A percentile compares a stretch with the other conserved stretches of the same genome.
Evolutionary conservation across 106 monocot genomes (phyloP).

Genomic region (Gastrodia elata): DNA sequence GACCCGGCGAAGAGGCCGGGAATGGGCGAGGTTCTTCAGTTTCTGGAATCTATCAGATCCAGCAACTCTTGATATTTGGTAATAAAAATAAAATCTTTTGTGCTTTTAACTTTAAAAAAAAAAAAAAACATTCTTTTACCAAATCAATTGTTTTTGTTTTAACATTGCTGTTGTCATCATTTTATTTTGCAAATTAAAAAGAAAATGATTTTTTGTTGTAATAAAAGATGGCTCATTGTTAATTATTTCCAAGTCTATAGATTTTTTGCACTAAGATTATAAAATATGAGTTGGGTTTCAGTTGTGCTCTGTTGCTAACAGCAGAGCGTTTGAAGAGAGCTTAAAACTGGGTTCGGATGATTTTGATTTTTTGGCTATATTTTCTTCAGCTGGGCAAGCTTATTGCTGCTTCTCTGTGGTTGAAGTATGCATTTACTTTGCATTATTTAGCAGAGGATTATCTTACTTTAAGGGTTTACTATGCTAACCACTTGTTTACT

Average conservation of each 20-base stretch:
- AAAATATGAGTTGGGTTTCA: too few relatives aligned
- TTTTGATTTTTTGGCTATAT: too few relatives aligned
- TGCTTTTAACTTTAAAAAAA: background rate
- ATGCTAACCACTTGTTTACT: too few relatives aligned
- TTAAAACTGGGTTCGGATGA: too few relatives aligned
- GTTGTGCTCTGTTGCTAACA: too few relatives aligned
- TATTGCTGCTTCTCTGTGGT: too few relatives aligned
- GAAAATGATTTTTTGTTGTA: background rate
- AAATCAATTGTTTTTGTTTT: background rate
- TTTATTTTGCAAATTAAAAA: background rate
- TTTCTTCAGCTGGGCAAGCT: too few relatives aligned
- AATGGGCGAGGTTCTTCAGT: constrained; percentile 97
- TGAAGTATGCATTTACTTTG: too few relatives aligned
- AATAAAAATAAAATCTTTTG: background rate
- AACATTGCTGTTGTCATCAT: background rate
- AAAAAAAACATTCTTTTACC: background rate
- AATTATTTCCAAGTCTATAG: background rate
- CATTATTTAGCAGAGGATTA: too few relatives aligned
- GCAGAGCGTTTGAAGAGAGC: too few relatives aligned
- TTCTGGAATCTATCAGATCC: constrained; percentile 68
- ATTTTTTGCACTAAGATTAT: too few relatives aligned
- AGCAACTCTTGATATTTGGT: constrained; percentile 18
- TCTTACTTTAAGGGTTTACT: too few relatives aligned
- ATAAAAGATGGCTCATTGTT: background rate
- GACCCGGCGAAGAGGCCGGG: constrained; percentile 53